Percentiles rank a stretch among this genome's conserved stretches.
Evolutionary conservation across 1,284 basidiomycete genomes (phyloP).

Genomic region (Pseudozyma pruni): DNA sequence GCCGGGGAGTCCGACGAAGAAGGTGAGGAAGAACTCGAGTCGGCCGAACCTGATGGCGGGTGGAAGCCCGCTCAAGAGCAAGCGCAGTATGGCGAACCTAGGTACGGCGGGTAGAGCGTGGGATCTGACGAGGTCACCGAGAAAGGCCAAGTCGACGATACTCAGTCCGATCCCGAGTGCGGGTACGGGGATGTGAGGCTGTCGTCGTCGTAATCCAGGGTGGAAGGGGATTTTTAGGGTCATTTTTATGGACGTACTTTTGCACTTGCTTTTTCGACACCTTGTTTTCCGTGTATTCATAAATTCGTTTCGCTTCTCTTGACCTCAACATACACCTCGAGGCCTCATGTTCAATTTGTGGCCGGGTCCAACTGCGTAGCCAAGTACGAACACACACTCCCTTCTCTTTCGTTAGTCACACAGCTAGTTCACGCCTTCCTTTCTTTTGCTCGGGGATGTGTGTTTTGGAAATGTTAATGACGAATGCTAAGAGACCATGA

Average conservation of each 20-base stretch:
- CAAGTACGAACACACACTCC: too few relatives aligned
- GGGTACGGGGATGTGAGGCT: constrained; percentile 20
- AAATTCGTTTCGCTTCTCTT: background rate
- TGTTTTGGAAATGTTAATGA: too few relatives aligned
- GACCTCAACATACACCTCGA: too few relatives aligned
- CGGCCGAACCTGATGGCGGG: constrained; percentile 12
- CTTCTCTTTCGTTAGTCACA: too few relatives aligned
- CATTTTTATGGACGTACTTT: constrained; percentile 14
- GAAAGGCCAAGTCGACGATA: constrained; percentile 40
- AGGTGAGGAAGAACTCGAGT: constrained; percentile 38
- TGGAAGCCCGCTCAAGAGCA: constrained; percentile 26
- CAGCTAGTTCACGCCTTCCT: too few relatives aligned
- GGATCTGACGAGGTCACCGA: constrained; percentile 22
- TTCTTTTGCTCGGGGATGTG: too few relatives aligned
- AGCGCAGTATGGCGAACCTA: constrained; percentile 39
- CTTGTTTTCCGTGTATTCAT: background rate
- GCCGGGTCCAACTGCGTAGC: too few relatives aligned
- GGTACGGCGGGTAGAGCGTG: constrained; percentile 10
- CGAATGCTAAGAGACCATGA: background rate
- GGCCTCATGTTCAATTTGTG: too few relatives aligned
- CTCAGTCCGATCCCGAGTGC: constrained; percentile 40
- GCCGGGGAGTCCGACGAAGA: constrained; percentile 31
- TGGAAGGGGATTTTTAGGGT: constrained; percentile 2
- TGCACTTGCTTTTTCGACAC: background rate
- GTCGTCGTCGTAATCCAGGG: background rate